phyloP scores from a whole-genome alignment of 345 rosid genomes.

The Rhodomyrtus tomentosa region DNA sequence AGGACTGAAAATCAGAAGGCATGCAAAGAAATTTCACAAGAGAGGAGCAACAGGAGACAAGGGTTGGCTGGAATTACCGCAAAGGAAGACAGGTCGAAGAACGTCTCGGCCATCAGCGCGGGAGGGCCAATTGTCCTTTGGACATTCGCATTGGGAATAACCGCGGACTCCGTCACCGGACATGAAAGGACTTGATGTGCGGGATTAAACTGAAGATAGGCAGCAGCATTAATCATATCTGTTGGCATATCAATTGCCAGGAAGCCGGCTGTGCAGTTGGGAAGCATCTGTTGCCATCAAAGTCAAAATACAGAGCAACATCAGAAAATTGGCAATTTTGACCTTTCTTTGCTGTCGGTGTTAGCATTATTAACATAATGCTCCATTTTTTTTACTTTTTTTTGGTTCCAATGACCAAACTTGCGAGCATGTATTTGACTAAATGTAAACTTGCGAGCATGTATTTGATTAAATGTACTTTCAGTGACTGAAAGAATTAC shows the following conservation, averaged over 20 bases:
- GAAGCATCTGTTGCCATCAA: conserved; percentile 18
- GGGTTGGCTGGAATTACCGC: conserved; percentile 15
- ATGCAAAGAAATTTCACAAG: background rate
- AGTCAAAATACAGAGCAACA: background rate
- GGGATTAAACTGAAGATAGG: conserved; percentile 38
- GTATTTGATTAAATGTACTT: background rate
- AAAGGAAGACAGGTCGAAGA: conserved; percentile 25
- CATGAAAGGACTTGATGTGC: conserved; percentile 31
- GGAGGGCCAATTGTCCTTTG: conserved; percentile 29
- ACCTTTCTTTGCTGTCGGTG: background rate
- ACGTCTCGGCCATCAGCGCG: conserved; percentile 18
- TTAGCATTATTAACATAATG: background rate
- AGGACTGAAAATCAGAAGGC: background rate
- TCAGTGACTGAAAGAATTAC: conserved; percentile 7
- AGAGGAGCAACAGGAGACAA: background rate
- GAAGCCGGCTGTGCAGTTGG: conserved; percentile 16
- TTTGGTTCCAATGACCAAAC: background rate
- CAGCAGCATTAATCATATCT: conserved; percentile 29
- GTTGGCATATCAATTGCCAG: conserved; percentile 30
- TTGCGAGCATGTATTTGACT: too few species aligned
- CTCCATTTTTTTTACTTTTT: background rate
- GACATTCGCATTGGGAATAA: conserved; percentile 24
- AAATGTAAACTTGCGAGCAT: background rate
- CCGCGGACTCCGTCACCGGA: conserved; percentile 29
- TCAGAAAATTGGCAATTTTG: background rate